These are phyloP conservation scores for Gossypium ekmanianum DNA, from an alignment of 345 rosid species.

Conservation along the genomic window DNA sequence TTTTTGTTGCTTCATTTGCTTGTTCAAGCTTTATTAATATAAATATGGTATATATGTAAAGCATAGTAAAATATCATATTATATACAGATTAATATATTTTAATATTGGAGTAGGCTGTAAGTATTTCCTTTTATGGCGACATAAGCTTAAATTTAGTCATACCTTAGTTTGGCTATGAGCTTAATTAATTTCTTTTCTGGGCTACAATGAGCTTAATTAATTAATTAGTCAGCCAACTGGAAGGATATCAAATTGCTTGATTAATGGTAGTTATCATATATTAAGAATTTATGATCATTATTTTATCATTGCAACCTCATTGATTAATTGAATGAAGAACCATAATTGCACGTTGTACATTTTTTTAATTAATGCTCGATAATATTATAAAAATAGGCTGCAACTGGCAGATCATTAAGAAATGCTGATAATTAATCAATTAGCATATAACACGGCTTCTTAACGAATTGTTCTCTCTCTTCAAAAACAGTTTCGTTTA, in stretches of 20 bases:
- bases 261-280: neutral
- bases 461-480: neutral
- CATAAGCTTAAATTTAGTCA: neutral
- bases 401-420: neutral
- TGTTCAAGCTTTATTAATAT: neutral
- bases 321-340: constrained; percentile 19
- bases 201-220: neutral
- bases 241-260: neutral
- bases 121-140: neutral
- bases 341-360: neutral
- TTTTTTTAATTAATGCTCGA: neutral
- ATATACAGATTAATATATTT: too few species aligned
- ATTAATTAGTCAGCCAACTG: neutral
- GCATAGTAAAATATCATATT: too few species aligned
- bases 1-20: neutral
- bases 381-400: neutral
- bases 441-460: neutral
- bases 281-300: neutral
- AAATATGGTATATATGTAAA: too few species aligned
- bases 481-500: neutral
- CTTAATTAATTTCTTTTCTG: neutral
- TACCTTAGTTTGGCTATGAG: neutral
- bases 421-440: neutral
- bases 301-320: constrained; percentile 7
- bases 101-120: too few species aligned